Base-by-base conservation (phyloP, 1,284 basidiomycete species). In the Malassezia yamatoensis region DNA sequence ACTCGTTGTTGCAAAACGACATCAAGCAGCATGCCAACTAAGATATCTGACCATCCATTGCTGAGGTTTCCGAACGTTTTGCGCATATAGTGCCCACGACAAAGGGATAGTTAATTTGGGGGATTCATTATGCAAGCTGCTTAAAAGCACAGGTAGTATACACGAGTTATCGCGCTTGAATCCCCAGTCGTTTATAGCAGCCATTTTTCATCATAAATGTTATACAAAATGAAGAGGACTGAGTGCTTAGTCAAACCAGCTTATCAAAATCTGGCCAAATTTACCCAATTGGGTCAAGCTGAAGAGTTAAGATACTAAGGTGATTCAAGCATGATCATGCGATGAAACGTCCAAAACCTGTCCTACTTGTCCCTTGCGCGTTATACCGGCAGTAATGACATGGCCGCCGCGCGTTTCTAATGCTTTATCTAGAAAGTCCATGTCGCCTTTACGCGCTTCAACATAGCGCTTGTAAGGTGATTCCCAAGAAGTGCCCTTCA, bases 331-430 rank as follows among this genome's bases (percentile, higher is more conserved):
- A n/a, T n/a, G n/a, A n/a, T n/a, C n/a, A n/a, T n/a, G 11, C 40
- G 8, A 42, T 10, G 40, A 18, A 24, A 32, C 16, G 41, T 43
- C 41, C 41, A 15, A 32, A 13, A 32, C 13, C 18, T 24, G 43
- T 16, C 43, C 43, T 3, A 45, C 4, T 6, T 45, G 43, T 5
- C 43, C 43, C 15, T 45, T 45, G 24, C 43, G 43, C 10, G 12
- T 15, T 15, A 49, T 20, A 7, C 54, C 49, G 1, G 50, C 37
- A 5, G 54, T 55, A 7, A 40, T 24, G 2, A 51, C 34, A 33
- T 55, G 54, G 0, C 38, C 54, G 13, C 54, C 54, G 13, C 54
- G 54, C 18, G 24, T 12, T 13, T 24, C 16, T 6, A 51, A 8
- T 13, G 34, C 34, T 7, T 29, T 7, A 2, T 42, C 33, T 0